Evolutionary conservation across 2,329 filamentous ascomycete species (phyloP).

Genomic region (Phyllosticta ampelicida): DNA sequence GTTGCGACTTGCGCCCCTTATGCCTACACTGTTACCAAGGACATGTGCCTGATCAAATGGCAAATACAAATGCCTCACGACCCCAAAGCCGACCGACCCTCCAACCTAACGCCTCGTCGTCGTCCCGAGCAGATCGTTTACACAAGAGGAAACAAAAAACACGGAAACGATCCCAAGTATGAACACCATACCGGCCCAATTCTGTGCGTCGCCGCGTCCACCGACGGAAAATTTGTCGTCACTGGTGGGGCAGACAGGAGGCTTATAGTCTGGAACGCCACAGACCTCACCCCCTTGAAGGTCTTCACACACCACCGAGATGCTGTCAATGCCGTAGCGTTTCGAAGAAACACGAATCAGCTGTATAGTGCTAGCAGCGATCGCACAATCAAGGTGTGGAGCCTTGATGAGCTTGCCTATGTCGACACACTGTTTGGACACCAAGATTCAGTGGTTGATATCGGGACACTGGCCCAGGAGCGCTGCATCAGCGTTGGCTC

Average conservation of each 20-base stretch:
- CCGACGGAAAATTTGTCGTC: conserved; percentile 81
- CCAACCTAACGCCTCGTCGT: conserved; percentile 43
- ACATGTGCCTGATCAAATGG: conserved; percentile 81
- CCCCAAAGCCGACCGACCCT: conserved; percentile 24
- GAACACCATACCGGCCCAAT: conserved; percentile 69
- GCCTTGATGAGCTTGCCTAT: conserved; percentile 81
- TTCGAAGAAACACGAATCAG: conserved; percentile 78
- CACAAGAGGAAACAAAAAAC: conserved; percentile 50
- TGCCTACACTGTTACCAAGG: conserved; percentile 81
- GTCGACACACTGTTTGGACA: conserved; percentile 94
- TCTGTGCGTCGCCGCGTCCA: conserved; percentile 72
- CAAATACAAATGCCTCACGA: conserved; percentile 55
- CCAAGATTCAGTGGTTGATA: conserved; percentile 77
- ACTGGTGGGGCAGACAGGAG: conserved; percentile 80
- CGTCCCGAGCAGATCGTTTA: conserved; percentile 53
- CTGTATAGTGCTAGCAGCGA: conserved; percentile 86
- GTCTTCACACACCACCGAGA: conserved; percentile 90
- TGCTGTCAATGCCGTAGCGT: conserved; percentile 72
- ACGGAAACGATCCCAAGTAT: conserved; percentile 51
- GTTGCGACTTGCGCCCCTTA: conserved; percentile 70
- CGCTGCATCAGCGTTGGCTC: conserved; percentile 85
- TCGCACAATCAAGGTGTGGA: conserved; percentile 92
- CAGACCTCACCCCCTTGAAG: conserved; percentile 64
- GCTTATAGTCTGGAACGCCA: conserved; percentile 80
- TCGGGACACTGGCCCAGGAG: conserved; percentile 68